Base-by-base conservation (phyloP, 768 basidiomycete species). In the Rhizopogon salebrosus region DNA sequence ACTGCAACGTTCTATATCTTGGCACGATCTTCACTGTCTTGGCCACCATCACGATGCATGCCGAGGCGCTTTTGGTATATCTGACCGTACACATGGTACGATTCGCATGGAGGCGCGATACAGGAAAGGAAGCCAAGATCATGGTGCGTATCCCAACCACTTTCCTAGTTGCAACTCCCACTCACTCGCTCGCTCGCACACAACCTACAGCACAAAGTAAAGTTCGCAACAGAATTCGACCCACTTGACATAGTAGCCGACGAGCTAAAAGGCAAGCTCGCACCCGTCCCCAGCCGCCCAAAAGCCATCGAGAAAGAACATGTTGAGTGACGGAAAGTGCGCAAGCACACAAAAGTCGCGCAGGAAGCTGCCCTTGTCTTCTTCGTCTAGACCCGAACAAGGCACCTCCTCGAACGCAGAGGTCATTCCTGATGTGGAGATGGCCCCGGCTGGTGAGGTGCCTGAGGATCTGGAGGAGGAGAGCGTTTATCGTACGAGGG, bases 1-100 rank as follows among this genome's bases (percentile, higher is more conserved):
- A n/a, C n/a, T n/a, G n/a, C n/a, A n/a, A n/a, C n/a, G n/a, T n/a
- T n/a, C n/a, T n/a, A n/a, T n/a, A n/a, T n/a, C n/a, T n/a, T n/a
- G n/a, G n/a, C n/a, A n/a, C n/a, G n/a, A n/a, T n/a, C n/a, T n/a
- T n/a, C n/a, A n/a, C n/a, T n/a, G n/a, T n/a, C n/a, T n/a, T n/a
- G n/a, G n/a, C n/a, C n/a, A n/a, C n/a, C n/a, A n/a, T n/a, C n/a
- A n/a, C n/a, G n/a, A n/a, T 14, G 16, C 35, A 36, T 36, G 35
- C 35, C 16, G 35, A 36, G 14, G 16, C 14, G 4, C 35, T 36
- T 36, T 36, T n/a, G n/a, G n/a, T n/a, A n/a, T 95, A 90, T 62
- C 79, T 97, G 20, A 85, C 87, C 5, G 82, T 98, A 4, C 93
- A 98, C 61, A 91, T 98, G 88, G 94, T 95, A 11, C 89, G 97